Evolutionary conservation across 768 basidiomycete genomes (phyloP), one percentile per base, ranked within the genome.

Genomic region (Boletellus ananas): DNA sequence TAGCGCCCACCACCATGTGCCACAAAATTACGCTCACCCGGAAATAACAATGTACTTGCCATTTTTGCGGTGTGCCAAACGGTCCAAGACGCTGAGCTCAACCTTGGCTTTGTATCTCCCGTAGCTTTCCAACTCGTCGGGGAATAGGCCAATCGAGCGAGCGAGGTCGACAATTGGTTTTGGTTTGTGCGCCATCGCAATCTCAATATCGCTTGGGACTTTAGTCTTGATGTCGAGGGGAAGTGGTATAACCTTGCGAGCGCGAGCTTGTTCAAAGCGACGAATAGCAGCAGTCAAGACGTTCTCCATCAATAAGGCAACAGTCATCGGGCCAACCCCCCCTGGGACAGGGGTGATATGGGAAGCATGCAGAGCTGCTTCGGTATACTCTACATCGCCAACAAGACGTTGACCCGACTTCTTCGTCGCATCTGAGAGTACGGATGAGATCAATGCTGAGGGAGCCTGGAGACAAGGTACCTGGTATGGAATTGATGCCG

Each of bases 271-370:
- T 56, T 87, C 81, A 79, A 88, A 94, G 44, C 83, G 77, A 45
- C 90, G 83, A 67, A 89, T 79, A 20, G 94, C 94, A 42, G 92
- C 87, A 55, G 78, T 74, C 57, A 92, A 73, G 2, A 94, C 95
- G 71, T 98, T 99, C 63, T 84, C 80, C 94, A 99, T 97, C 55
- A 99, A 83, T 75, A 97, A 79, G 18, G 96, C 96, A 50, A 99
- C 96, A 13, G 96, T 99, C 94, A 98, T 96, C n/a, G 96, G 96
- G 12, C 96, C 96, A 45, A 99, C 96, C 50, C 96, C 96, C 68
- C 96, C 96, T 0, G 96, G 96, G 21, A 99, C 96, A 18, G 96
- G 96, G 0, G 96, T 99, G 61, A 99, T 96, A 70, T 87, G 73
- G 2, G 90, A 89, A 2, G 96, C 95, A 51, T 87, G 81, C 39